Conservation (phyloP, 192 early-diverging fungal species). For the Pilobolus umbonatus region DNA sequence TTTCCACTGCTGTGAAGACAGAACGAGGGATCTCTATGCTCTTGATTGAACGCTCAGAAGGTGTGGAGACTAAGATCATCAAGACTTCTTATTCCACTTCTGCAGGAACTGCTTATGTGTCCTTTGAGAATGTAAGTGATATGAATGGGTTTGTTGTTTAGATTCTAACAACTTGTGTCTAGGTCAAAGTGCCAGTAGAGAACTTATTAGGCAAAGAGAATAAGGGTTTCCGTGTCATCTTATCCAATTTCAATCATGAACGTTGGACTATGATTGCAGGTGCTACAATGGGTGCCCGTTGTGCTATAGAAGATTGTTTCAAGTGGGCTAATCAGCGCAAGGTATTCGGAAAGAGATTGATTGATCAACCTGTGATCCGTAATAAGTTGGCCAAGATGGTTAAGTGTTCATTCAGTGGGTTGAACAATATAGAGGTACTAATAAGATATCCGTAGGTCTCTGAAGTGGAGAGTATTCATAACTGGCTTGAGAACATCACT, state of each 20-base stretch:
- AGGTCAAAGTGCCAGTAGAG: slow-evolving; percentile 66
- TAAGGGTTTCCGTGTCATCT: slow-evolving; percentile 59
- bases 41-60: slow-evolving; percentile 58
- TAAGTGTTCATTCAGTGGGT: not conserved
- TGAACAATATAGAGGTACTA: not conserved
- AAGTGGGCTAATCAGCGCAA: slow-evolving; percentile 71
- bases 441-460: slow-evolving; percentile 26
- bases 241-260: slow-evolving; percentile 74
- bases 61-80: slow-evolving; percentile 58
- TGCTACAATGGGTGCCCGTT: slow-evolving; percentile 31
- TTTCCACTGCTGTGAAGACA: slow-evolving; percentile 29
- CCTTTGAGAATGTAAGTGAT: slow-evolving; percentile 52
- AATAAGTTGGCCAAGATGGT: slow-evolving; percentile 62
- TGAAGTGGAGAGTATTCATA: slow-evolving; percentile 44
- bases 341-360: slow-evolving; percentile 62
- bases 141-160: not conserved
- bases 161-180: not conserved
- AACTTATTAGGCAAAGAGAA: slow-evolving; percentile 63
- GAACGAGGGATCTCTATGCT: slow-evolving; percentile 60
- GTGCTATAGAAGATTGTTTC: slow-evolving; percentile 55
- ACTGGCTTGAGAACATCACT: slow-evolving; percentile 57
- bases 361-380: slow-evolving; percentile 67
- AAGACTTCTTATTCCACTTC: slow-evolving; percentile 61
- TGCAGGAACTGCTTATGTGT: slow-evolving; percentile 61
- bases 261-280: slow-evolving; percentile 46